These are phyloP conservation scores for Neurospora sp. DNA, from an alignment of 495 filamentous ascomycete genomes.

Conservation along the genomic window DNA sequence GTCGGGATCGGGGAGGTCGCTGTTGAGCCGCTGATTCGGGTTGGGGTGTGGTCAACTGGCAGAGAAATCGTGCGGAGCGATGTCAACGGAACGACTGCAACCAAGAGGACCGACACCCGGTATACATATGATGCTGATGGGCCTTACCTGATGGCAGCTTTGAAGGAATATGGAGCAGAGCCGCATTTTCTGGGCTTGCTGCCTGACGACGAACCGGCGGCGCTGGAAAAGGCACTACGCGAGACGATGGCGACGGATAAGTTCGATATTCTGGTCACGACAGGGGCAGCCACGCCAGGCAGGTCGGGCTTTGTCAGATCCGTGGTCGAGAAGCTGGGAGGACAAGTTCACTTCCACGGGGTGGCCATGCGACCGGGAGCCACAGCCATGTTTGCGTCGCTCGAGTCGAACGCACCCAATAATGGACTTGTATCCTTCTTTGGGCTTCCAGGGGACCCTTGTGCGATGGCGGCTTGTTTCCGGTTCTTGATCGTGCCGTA, in stretches of 20 bases:
- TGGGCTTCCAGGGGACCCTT: not conserved
- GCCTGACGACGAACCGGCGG: not conserved
- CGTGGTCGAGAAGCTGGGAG: not conserved
- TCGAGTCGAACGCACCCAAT: not conserved
- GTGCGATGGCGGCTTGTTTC: not conserved
- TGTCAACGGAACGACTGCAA: not conserved
- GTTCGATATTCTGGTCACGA: not conserved
- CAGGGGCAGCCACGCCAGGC: not conserved
- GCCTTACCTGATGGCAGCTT: not conserved
- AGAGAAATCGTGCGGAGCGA: not conserved
- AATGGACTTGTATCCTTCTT: not conserved
- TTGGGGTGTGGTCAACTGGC: not conserved
- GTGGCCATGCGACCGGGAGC: not conserved
- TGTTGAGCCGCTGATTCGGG: not conserved
- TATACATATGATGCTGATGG: not conserved
- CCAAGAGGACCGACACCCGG: not conserved
- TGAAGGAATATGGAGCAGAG: not conserved
- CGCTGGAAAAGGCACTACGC: not conserved
- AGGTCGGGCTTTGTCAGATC: not conserved
- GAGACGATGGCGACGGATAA: not conserved
- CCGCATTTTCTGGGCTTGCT: not conserved
- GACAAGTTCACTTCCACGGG: not conserved
- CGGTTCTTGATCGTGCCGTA: not conserved
- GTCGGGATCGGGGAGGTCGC: not conserved
- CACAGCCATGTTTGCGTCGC: not conserved